These are phyloP conservation scores for Solanum chacoense DNA, from an alignment of 305 asterid genomes.

Conservation along the genomic window DNA sequence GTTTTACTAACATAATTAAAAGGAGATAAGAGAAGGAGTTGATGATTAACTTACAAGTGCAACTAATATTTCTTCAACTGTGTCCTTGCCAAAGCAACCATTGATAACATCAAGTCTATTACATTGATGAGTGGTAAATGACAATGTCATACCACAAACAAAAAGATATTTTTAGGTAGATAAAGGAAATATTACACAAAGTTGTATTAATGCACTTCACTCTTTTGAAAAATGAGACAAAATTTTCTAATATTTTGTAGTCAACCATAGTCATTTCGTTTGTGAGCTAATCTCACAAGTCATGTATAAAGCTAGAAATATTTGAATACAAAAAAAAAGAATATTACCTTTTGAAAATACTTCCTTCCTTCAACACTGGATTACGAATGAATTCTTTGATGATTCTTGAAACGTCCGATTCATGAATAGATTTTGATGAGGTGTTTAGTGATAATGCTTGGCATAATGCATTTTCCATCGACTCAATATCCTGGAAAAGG, in stretches of 20 bases:
- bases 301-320: neutral
- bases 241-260: neutral
- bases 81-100: conserved; percentile 6
- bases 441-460: neutral
- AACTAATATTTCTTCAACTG: conserved; percentile 11
- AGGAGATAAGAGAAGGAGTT: neutral
- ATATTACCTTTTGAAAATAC: neutral
- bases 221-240: neutral
- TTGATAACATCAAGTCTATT: conserved; percentile 3
- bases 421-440: neutral
- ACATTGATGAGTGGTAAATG: neutral
- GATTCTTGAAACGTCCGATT: neutral
- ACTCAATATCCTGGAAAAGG: neutral
- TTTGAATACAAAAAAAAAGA: neutral
- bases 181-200: neutral
- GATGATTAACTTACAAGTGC: conserved; percentile 10
- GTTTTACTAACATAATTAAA: neutral
- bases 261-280: neutral
- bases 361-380: neutral
- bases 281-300: neutral
- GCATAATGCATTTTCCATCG: neutral
- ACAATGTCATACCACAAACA: neutral
- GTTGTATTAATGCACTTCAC: neutral
- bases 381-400: neutral
- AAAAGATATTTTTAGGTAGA: neutral